Evolutionary conservation across 1,139 yeast genomes (phyloP).

Genomic region (Hyphopichia buzzinii): DNA sequence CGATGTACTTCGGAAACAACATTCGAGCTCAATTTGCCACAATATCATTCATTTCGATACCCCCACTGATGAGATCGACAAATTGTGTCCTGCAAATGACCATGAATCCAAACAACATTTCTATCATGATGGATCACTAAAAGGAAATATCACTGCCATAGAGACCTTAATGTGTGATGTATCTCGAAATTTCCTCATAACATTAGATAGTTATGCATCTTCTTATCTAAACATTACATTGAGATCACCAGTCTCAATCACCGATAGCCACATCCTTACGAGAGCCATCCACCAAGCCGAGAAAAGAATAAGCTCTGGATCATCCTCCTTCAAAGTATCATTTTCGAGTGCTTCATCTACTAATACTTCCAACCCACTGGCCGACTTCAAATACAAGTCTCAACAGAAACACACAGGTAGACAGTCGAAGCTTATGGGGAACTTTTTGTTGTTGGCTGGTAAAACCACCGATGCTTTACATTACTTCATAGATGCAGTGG

Average conservation of each 20-base stretch:
- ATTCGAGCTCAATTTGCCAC: constrained; percentile 64
- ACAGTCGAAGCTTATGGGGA: constrained; percentile 71
- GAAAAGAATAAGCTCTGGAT: constrained; percentile 39
- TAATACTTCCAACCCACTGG: constrained; percentile 5
- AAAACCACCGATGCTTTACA: constrained; percentile 67
- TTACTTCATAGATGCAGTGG: constrained; percentile 70
- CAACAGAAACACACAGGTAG: constrained; percentile 57
- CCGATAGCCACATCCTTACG: constrained; percentile 47
- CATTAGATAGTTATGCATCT: constrained; percentile 66
- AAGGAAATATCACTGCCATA: constrained; percentile 37
- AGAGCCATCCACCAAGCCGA: constrained; percentile 56
- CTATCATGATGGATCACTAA: constrained; percentile 20
- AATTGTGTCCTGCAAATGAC: constrained; percentile 16
- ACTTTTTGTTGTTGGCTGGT: constrained; percentile 78
- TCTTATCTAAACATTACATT: constrained; percentile 70
- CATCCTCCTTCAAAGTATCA: constrained; percentile 35
- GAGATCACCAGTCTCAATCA: constrained; percentile 68
- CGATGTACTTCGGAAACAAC: constrained; percentile 22
- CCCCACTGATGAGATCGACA: constrained; percentile 25
- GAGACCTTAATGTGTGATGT: constrained; percentile 77
- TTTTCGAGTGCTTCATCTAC: constrained; percentile 14
- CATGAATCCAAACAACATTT: constrained; percentile 22
- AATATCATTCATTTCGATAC: constrained; percentile 59
- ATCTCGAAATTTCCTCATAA: constrained; percentile 58
- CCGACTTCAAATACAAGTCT: constrained; percentile 27